Conservation (phyloP, 1,139 yeast species). For the Hyphopichia khmerensis region DNA sequence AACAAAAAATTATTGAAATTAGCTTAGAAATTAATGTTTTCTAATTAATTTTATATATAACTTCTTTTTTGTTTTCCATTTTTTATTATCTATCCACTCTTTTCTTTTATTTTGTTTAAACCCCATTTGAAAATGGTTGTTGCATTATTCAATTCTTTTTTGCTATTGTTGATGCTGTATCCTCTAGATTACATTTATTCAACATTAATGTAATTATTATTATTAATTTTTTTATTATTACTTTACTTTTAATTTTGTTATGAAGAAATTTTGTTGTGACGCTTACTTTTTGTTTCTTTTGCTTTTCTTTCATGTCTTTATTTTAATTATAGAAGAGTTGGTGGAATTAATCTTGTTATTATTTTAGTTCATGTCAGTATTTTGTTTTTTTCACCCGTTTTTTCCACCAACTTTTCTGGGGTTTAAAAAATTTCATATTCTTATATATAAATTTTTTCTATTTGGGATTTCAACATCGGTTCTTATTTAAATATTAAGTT, state of each 20-base stretch:
- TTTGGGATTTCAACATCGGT: conserved; percentile 55
- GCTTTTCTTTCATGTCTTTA: background rate
- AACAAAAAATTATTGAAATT: background rate
- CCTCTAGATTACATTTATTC: conserved; percentile 56
- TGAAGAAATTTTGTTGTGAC: conserved; percentile 5
- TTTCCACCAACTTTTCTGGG: conserved; percentile 19
- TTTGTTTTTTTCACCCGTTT: conserved; percentile 1
- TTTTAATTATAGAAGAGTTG: background rate
- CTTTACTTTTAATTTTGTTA: conserved; percentile 9
- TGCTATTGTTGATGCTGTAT: conserved; percentile 41
- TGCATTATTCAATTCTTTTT: conserved; percentile 32
- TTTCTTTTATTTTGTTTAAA: conserved; percentile 4
- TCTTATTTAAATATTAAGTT: conserved; percentile 11
- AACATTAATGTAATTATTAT: conserved; percentile 58
- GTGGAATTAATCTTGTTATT: conserved; percentile 1
- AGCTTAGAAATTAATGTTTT: background rate
- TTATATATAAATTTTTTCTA: conserved; percentile 1
- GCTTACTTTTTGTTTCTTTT: conserved; percentile 1
- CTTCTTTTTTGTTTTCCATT: conserved; percentile 1
- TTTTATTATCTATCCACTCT: conserved; percentile 1
- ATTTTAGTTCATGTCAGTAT: background rate
- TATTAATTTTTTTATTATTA: conserved; percentile 17
- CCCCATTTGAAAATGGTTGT: conserved; percentile 17
- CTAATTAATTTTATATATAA: background rate
- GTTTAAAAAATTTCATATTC: conserved; percentile 23